Base-by-base conservation (phyloP, 1,284 basidiomycete genomes). In the Cutaneotrichosporon sp. region DNA sequence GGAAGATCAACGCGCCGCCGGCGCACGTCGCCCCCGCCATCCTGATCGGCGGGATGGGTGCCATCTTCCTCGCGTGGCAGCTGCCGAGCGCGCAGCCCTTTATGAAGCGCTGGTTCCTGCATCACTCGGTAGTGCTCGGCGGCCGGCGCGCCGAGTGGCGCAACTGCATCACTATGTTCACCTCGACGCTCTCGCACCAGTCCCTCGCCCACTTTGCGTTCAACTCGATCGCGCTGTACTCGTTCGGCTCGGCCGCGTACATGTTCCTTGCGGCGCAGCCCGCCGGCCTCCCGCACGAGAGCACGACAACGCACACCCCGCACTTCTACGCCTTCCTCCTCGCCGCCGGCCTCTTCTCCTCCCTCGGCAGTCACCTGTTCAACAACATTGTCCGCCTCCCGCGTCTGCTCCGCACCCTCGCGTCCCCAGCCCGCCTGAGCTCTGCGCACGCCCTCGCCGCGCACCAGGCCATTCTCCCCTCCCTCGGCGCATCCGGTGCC, bases 401-500 rank as follows among this genome's bases (percentile, higher is more conserved):
- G 1, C 84, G 86, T 84, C 34, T 81, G 85, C 60, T 82, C 82
- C 22, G 82, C 81, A 64, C 79, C 84, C 33, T 82, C 76, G 52
- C 62, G 6, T 71, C 73, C 3, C 73, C 79, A 0, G 75, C 71
- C 14, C 56, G 77, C 18, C 67, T 81, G 5, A 75, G 77, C n/a
- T 72, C 78, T 0, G 62, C 76, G 2, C 67, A 77, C 16, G 81
- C 76, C 7, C 72, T 82, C 29, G 68, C 79, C 62, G 68, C 71
- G 1, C 72, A 79, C 38, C 69, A 79, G 16, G 79, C 78, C 4
- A 86, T 92, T n/a, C 71, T 86, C 3, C 88, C 88, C 1, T 89
- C 87, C 5, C 80, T 94, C 4, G 92, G 93, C 20, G 88, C 90
- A 0, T 91, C 89, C 1, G 93, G 93, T 1, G 92, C 91, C 0